Percentiles rank a stretch among this genome's conserved stretches.
Conservation (phyloP, 352 stramenopile genomes). For the Elongisporangium prolatum region DNA sequence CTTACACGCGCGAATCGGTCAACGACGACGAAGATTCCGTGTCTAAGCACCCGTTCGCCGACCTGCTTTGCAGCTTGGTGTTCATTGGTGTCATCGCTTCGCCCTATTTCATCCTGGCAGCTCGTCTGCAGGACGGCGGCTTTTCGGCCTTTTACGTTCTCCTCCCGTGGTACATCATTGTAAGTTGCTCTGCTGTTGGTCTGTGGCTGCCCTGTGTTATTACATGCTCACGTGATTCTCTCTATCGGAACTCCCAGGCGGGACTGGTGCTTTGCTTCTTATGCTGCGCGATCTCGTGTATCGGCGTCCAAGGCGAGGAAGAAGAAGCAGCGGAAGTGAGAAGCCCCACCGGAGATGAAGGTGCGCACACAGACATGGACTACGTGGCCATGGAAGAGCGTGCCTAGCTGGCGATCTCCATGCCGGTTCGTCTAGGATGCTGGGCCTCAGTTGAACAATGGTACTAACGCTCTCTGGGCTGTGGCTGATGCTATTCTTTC, state of each 20-base stretch:
- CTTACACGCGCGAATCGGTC: slow-evolving; percentile 73
- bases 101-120: slow-evolving; percentile 76
- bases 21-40: slow-evolving; percentile 35
- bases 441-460: neutral
- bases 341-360: slow-evolving; percentile 54
- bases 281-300: slow-evolving; percentile 70
- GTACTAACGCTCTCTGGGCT: slow-evolving; percentile 2
- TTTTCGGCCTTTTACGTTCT: slow-evolving; percentile 83
- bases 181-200: slow-evolving; percentile 20
- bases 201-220: slow-evolving; percentile 2
- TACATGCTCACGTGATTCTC: neutral
- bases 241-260: slow-evolving; percentile 20
- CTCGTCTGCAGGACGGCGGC: slow-evolving; percentile 54
- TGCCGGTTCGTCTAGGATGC: neutral
- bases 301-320: slow-evolving; percentile 43
- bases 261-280: slow-evolving; percentile 75
- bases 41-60: slow-evolving; percentile 51
- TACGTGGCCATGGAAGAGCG: slow-evolving; percentile 52
- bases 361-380: slow-evolving; percentile 53
- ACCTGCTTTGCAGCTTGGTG: slow-evolving; percentile 48
- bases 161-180: slow-evolving; percentile 79
- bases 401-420: slow-evolving; percentile 5
- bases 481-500: neutral
- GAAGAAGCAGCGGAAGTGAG: slow-evolving; percentile 36
- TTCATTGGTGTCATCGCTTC: slow-evolving; percentile 57